Evolutionary conservation across 163 green algal genomes (phyloP).

Genomic region (Chloroidium sp.): DNA sequence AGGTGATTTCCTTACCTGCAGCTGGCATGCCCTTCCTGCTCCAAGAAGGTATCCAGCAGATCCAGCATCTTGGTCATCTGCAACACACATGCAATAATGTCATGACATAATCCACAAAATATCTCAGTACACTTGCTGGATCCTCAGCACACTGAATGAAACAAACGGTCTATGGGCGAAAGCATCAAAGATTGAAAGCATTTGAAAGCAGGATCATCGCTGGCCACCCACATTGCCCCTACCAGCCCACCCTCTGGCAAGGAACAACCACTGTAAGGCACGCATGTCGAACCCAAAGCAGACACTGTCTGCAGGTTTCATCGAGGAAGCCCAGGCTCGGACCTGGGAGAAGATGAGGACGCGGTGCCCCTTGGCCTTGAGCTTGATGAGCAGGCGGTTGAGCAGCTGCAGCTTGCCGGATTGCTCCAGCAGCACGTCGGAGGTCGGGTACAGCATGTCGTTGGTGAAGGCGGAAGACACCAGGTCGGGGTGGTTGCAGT

Average conservation of each 20-base stretch:
- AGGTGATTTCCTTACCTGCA: conserved; percentile 6
- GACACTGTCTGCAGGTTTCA: too few species aligned
- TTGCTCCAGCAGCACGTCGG: conserved; percentile 40
- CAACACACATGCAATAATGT: too few species aligned
- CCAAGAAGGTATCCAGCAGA: conserved; percentile 85
- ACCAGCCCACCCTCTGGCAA: too few species aligned
- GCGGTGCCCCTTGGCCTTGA: conserved; percentile 75
- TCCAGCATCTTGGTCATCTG: conserved; percentile 99
- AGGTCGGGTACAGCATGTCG: conserved; percentile 32
- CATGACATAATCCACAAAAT: too few species aligned
- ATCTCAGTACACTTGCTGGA: too few species aligned
- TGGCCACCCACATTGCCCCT: too few species aligned
- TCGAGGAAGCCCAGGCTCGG: neutral
- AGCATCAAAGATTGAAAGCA: too few species aligned
- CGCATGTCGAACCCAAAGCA: too few species aligned
- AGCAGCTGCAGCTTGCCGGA: conserved; percentile 90
- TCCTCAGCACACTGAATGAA: too few species aligned
- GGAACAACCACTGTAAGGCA: too few species aligned
- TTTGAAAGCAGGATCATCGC: too few species aligned
- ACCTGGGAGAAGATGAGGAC: conserved; percentile 97
- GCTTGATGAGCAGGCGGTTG: conserved; percentile 71
- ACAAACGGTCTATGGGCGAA: too few species aligned
- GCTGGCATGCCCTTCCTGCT: conserved; percentile 58
- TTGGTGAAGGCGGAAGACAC: conserved; percentile 57
- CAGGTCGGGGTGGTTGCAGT: conserved; percentile 98